Evolutionary conservation across 139 green algal species (phyloP), one percentile per base, ranked within the genome.

Genomic region (Chlorella sp.): DNA sequence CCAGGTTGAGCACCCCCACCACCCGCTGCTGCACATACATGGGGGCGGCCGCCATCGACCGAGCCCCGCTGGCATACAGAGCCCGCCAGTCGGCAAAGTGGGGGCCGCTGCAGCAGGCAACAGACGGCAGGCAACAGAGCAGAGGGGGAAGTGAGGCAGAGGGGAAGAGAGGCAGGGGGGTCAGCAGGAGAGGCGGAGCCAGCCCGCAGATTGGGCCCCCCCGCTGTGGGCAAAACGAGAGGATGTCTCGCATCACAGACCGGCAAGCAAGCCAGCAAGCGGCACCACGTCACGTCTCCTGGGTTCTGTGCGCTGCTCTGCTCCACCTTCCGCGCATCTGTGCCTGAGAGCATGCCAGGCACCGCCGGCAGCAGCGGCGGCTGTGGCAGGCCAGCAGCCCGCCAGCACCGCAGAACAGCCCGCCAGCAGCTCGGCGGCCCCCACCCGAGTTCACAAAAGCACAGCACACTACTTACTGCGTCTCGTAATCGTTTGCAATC

Each of bases 1-100:
- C 93, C 26, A 95, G 88, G 81, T 77, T 92, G 42, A 95, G 93
- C 73, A 95, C 92, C 0, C 88, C 93, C 34, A 95, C 90, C 39
- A 94, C 69, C 61, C 90, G 81, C 73, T 93, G 91, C 80, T 92
- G 88, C 78, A 88, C 91, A 83, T 90, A 91, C 83, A 95, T 90
- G 2, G 93, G 93, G 34, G 92, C 93, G 21, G 92, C 92, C 9
- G 92, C 92, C 89, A 95, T 95, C 85, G 91, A 95, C 19, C 81
- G 75, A 30, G 89, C 91, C 42, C 91, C 91, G n/a, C 88, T 66
- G 37, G 77, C 90, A 40, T 93, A 91, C 60, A 95, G 88, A 36
- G 42, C 86, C 0, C 91, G 78, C 93, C 93, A 95, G 78, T 95
- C 93, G 1, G 92, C 87, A 86, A 94, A 95, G 85, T 95, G 93